Evolutionary conservation across 2,329 filamentous ascomycete species (phyloP), one percentile per base, ranked within the genome.

Genomic region (Ascochyta viciae-villosae): DNA sequence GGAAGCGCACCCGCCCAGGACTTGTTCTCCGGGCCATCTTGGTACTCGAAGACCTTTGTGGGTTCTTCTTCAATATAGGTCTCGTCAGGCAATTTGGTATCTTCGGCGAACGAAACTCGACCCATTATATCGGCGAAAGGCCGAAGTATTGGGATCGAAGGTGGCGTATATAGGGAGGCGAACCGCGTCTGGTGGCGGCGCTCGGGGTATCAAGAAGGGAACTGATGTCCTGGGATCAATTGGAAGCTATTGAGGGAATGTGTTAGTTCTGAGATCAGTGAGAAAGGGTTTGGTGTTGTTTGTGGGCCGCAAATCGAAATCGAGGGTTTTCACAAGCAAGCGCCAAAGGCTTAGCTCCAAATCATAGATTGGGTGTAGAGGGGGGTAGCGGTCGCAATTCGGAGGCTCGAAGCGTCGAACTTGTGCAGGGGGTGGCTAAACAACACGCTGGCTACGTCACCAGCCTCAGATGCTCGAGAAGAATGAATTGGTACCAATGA

Each of bases 1-100:
- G 95, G 95, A 71, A 99, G 86, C 75, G 94, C 90, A 74, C 93
- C 91, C 71, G 94, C 95, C 95, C 95, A 96, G 66, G 91, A 94
- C 77, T 92, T 92, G 82, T 92, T 92, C 77, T 92, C 88, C 58
- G 88, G 81, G 53, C 78, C 79, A 72, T 85, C 88, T 78, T 95
- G 88, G 80, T 95, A 98, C 77, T 92, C 87, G 87, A 94, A 97
- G 68, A 87, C 83, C 62, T 82, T 80, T 60, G 82, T 75, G 74
- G 84, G 80, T 71, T 85, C 83, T 68, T 88, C 86, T 68, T 86
- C 85, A 84, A 76, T 71, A 60, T 73, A 68, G 57, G 73, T 67
- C 65, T 72, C 75, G 68, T 79, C 77, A 70, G 77, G 73, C 71
- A 77, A 67, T 74, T 80, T 79, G 74, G 77, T 79, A 76, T 82